Percentiles rank a stretch among this genome's conserved stretches.
These are phyloP conservation scores for Nicotiana tabacum DNA, from an alignment of 257 asterid genomes.

Conservation along the genomic window DNA sequence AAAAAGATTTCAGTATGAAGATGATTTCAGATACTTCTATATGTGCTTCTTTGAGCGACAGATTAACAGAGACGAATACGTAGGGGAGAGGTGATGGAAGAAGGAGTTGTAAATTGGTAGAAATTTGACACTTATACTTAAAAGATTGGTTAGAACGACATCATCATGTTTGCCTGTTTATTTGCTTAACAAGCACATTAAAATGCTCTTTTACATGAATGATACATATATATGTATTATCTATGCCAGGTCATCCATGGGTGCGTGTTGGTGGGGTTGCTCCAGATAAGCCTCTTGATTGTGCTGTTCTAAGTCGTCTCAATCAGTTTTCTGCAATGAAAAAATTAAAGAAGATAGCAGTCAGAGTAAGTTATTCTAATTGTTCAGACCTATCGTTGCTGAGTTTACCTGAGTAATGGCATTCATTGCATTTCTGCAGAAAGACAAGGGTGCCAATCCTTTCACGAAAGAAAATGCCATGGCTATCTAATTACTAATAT, in stretches of 20 bases:
- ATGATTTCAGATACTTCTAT: not conserved
- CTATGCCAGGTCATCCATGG: conserved; percentile 41
- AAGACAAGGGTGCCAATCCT: not conserved
- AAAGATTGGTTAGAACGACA: not conserved
- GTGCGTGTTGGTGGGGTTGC: conserved; percentile 39
- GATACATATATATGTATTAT: not conserved
- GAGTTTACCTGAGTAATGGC: not conserved
- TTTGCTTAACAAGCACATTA: not conserved
- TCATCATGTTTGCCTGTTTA: not conserved
- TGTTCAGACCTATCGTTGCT: not conserved
- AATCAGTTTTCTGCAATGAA: conserved; percentile 49
- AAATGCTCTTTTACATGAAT: not conserved
- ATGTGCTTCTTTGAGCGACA: not conserved
- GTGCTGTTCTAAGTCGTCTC: conserved; percentile 40
- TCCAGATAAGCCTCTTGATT: conserved; percentile 46
- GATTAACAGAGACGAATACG: not conserved
- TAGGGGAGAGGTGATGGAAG: not conserved
- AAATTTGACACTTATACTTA: not conserved
- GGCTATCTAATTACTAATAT: not conserved
- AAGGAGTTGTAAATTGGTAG: not conserved
- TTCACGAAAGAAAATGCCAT: not conserved
- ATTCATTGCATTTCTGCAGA: not conserved
- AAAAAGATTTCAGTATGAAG: not conserved
- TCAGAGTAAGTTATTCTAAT: conserved; percentile 26
- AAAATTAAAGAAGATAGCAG: conserved; percentile 44